Percentiles rank a stretch among this genome's conserved stretches.
These are phyloP conservation scores for Grosmannia penicillata DNA, from an alignment of 2,329 filamentous ascomycete species.

Conservation along the genomic window DNA sequence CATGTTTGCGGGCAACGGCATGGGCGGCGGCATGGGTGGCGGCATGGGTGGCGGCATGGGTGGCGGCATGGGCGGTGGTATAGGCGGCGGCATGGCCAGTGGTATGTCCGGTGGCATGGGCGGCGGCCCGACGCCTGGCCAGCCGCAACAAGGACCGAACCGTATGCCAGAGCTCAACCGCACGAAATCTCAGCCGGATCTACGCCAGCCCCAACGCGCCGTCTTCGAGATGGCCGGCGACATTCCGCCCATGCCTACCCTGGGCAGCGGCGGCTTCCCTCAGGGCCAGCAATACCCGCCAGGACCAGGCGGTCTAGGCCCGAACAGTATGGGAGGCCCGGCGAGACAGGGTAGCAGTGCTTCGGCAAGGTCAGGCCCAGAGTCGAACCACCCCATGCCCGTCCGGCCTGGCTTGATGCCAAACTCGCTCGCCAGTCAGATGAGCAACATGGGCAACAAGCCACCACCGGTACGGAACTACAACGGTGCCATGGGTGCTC, in stretches of 20 bases:
- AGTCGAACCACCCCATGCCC: slow-evolving; percentile 43
- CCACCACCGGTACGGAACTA: slow-evolving; percentile 46
- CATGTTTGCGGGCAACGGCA: slow-evolving; percentile 15
- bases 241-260: slow-evolving; percentile 34
- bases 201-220: slow-evolving; percentile 48
- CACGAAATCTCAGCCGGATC: slow-evolving; percentile 53
- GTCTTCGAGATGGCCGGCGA: slow-evolving; percentile 62
- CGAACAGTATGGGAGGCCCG: slow-evolving; percentile 13
- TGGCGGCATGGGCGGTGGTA: no score
- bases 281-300: slow-evolving; percentile 13
- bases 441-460: slow-evolving; percentile 29
- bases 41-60: no score
- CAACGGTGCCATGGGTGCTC: background rate
- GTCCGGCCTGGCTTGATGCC: slow-evolving; percentile 48
- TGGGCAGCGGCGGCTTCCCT: slow-evolving; percentile 11
- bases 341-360: slow-evolving; percentile 15
- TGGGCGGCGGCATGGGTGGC: slow-evolving; percentile 12
- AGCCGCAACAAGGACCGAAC: slow-evolving; percentile 33
- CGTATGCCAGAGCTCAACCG: slow-evolving; percentile 39
- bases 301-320: background rate
- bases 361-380: slow-evolving; percentile 17
- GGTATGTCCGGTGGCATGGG: background rate
- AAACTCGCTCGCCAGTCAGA: slow-evolving; percentile 36
- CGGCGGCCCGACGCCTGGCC: slow-evolving; percentile 2
- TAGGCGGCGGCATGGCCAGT: background rate